phyloP scores from a whole-genome alignment of 1,139 yeast genomes.

The Blastobotrys malaysiensis region DNA sequence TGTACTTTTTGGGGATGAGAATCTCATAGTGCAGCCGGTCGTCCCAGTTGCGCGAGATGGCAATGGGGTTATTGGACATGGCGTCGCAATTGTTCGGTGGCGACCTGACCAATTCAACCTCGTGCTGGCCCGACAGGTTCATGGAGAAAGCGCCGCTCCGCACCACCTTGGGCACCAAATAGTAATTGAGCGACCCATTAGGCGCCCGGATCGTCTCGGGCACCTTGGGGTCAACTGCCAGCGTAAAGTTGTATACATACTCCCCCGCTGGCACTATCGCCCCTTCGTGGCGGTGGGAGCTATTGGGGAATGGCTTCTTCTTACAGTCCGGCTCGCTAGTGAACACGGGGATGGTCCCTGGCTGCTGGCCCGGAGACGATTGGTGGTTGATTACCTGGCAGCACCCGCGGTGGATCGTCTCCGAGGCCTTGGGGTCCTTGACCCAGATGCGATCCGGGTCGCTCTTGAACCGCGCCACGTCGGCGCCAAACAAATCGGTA shows the following conservation, averaged over 20 bases:
- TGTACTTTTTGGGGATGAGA: slow-evolving; percentile 68
- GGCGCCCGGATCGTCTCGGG: slow-evolving; percentile 68
- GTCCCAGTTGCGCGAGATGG: slow-evolving; percentile 79
- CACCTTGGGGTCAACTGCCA: slow-evolving; percentile 60
- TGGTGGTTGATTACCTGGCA: slow-evolving; percentile 14
- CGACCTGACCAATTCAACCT: slow-evolving; percentile 52
- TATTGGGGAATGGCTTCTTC: slow-evolving; percentile 7
- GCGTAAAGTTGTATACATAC: slow-evolving; percentile 71
- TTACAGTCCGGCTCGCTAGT: not conserved
- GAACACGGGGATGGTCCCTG: slow-evolving; percentile 12
- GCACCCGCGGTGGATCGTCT: slow-evolving; percentile 1
- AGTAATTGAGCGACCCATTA: slow-evolving; percentile 31
- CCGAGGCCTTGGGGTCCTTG: slow-evolving; percentile 17
- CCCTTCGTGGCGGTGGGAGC: slow-evolving; percentile 22
- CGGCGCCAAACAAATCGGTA: slow-evolving; percentile 34
- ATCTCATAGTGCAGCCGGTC: slow-evolving; percentile 73
- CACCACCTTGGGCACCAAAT: slow-evolving; percentile 30
- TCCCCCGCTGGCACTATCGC: slow-evolving; percentile 58
- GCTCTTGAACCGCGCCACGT: slow-evolving; percentile 25
- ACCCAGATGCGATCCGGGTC: slow-evolving; percentile 18
- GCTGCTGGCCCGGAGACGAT: slow-evolving; percentile 11
- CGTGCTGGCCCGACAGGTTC: slow-evolving; percentile 29
- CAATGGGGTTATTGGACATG: slow-evolving; percentile 73
- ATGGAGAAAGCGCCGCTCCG: slow-evolving; percentile 31
- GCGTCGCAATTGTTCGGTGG: slow-evolving; percentile 75